Evolutionary conservation across 192 early-diverging fungal species (phyloP).

Genomic region (Podila minutissima): DNA sequence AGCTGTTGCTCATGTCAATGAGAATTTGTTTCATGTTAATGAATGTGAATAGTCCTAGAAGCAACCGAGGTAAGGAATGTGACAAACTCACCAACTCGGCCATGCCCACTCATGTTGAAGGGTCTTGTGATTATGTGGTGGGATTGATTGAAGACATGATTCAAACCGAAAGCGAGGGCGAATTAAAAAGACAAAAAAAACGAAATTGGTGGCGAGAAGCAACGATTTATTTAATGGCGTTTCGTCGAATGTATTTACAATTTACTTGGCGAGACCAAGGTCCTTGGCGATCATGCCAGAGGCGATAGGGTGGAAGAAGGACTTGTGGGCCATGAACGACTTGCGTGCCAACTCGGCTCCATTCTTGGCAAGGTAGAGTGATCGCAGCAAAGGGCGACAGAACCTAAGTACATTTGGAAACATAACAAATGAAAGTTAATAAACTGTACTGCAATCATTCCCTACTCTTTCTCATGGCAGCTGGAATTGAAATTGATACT

Average conservation of each 20-base stretch:
- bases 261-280: slow-evolving; percentile 42
- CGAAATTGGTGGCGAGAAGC: neutral
- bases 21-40: neutral
- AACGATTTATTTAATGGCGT: neutral
- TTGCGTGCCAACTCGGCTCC: slow-evolving; percentile 78
- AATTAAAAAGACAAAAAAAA: neutral
- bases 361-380: slow-evolving; percentile 73
- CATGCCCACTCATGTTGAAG: no score
- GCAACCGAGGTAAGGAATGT: no score
- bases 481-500: neutral
- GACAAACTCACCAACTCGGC: no score
- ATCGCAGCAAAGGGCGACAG: slow-evolving; percentile 52
- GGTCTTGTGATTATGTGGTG: no score
- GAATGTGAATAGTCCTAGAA: neutral
- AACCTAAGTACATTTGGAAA: slow-evolving; percentile 9
- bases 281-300: slow-evolving; percentile 91
- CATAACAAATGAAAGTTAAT: no score
- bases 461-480: no score
- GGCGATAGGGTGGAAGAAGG: slow-evolving; percentile 96
- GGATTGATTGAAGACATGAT: no score
- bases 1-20: slow-evolving; percentile 3
- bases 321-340: slow-evolving; percentile 80
- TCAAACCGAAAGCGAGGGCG: neutral
- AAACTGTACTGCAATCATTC: no score
- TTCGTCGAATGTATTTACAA: neutral